Evolutionary conservation across 768 basidiomycete genomes (phyloP).

Genomic region (Boletales sp.): DNA sequence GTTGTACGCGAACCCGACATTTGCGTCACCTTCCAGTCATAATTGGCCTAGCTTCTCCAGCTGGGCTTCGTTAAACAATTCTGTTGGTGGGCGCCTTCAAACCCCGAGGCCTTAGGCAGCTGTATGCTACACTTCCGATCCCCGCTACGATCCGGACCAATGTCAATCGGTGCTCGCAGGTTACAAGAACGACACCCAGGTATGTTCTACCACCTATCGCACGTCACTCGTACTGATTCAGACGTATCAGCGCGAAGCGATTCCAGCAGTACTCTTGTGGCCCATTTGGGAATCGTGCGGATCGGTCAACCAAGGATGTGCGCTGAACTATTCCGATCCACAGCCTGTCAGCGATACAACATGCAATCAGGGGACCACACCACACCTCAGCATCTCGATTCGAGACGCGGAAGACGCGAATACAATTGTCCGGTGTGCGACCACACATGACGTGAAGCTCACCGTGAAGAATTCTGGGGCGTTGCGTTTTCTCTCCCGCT

Average conservation of each 20-base stretch:
- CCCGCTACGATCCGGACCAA: slow-evolving; percentile 10
- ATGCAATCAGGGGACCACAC: slow-evolving; percentile 20
- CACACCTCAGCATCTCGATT: slow-evolving; percentile 19
- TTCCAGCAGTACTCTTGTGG: slow-evolving; percentile 18
- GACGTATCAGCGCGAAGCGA: slow-evolving; percentile 16
- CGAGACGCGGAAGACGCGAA: slow-evolving; percentile 19
- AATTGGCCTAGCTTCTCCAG: slow-evolving; percentile 7
- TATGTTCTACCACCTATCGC: neutral
- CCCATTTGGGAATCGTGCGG: slow-evolving; percentile 21
- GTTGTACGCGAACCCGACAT: slow-evolving; percentile 5
- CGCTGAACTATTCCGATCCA: slow-evolving; percentile 16
- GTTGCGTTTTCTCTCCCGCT: neutral
- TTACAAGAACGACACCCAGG: too few species aligned
- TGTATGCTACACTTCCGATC: slow-evolving; percentile 18
- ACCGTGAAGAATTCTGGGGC: slow-evolving; percentile 23
- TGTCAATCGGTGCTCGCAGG: slow-evolving; percentile 12
- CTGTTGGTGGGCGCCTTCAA: slow-evolving; percentile 16
- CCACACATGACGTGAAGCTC: slow-evolving; percentile 15
- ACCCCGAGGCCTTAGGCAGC: slow-evolving; percentile 21
- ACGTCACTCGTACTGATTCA: neutral
- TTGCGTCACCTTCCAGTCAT: slow-evolving; percentile 3
- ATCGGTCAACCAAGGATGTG: slow-evolving; percentile 12
- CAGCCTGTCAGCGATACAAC: slow-evolving; percentile 5
- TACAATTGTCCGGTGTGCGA: slow-evolving; percentile 17
- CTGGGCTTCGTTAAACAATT: slow-evolving; percentile 13